Percentiles rank a stretch among this genome's conserved stretches.
These are phyloP conservation scores for Teunomyces atbi DNA, from an alignment of 805 yeast species.

Conservation along the genomic window DNA sequence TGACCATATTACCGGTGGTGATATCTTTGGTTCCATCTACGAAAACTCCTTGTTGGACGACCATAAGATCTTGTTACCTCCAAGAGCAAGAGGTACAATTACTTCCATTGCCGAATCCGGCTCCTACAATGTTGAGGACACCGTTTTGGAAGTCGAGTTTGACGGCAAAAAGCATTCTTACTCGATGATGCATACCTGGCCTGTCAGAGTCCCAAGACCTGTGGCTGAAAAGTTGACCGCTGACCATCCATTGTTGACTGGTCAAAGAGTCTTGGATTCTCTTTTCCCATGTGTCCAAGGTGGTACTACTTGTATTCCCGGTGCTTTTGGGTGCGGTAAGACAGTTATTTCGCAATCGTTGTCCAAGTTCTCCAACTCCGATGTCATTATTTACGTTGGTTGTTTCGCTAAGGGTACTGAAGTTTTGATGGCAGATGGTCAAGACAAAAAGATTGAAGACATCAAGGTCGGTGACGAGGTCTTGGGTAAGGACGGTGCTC, in stretches of 20 bases:
- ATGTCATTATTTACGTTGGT: constrained; percentile 92
- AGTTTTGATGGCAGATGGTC: too few species aligned
- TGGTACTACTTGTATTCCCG: constrained; percentile 99
- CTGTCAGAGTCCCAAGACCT: constrained; percentile 99
- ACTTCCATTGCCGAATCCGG: constrained; percentile 88
- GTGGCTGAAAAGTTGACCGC: constrained; percentile 93
- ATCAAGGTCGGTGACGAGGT: too few species aligned
- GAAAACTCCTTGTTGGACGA: constrained; percentile 91
- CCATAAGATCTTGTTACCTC: constrained; percentile 94
- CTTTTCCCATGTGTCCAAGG: constrained; percentile 99
- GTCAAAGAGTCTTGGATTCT: constrained; percentile 98
- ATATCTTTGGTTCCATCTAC: constrained; percentile 87
- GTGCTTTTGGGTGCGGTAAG: constrained; percentile 99
- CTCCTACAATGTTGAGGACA: constrained; percentile 85
- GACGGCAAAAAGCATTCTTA: constrained; percentile 79
- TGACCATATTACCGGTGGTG: constrained; percentile 98
- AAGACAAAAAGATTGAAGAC: too few species aligned
- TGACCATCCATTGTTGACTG: constrained; percentile 92
- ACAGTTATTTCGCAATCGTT: constrained; percentile 97
- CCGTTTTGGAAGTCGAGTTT: constrained; percentile 89
- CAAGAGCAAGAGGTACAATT: constrained; percentile 97
- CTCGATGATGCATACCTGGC: constrained; percentile 99
- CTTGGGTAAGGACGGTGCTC: too few species aligned
- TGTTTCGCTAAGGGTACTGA: constrained; percentile 6
- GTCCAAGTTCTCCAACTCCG: constrained; percentile 97